These are phyloP conservation scores for Trametes coccinea DNA, from an alignment of 768 basidiomycete genomes.

Conservation along the genomic window DNA sequence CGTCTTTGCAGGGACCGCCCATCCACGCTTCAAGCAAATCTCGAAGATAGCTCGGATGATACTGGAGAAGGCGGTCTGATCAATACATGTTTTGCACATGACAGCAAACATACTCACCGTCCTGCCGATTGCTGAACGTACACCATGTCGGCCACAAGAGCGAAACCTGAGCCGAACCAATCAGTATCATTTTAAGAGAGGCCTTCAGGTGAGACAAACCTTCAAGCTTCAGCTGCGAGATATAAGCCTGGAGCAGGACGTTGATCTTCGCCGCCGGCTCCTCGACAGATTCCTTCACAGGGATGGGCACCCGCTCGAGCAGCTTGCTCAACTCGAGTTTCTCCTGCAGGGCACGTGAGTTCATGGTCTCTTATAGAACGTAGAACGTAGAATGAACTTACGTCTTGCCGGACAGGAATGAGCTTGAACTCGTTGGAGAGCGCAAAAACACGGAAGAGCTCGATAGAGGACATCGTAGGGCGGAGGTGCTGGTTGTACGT, in stretches of 20 bases:
- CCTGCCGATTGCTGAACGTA: slow-evolving; percentile 98
- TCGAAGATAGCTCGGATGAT: slow-evolving; percentile 97
- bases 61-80: slow-evolving; percentile 35
- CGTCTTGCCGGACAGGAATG: slow-evolving; percentile 80
- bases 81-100: neutral
- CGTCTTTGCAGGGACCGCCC: slow-evolving; percentile 91
- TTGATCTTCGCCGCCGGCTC: slow-evolving; percentile 98
- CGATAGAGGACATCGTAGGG: slow-evolving; percentile 82
- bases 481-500: slow-evolving; percentile 93
- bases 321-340: slow-evolving; percentile 90
- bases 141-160: slow-evolving; percentile 89
- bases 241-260: slow-evolving; percentile 91
- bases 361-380: neutral
- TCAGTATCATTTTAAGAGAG: neutral
- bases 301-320: slow-evolving; percentile 93
- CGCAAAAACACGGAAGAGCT: slow-evolving; percentile 94
- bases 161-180: slow-evolving; percentile 53
- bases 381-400: slow-evolving; percentile 12
- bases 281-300: slow-evolving; percentile 94
- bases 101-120: slow-evolving; percentile 47
- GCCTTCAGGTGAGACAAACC: slow-evolving; percentile 47
- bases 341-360: slow-evolving; percentile 43
- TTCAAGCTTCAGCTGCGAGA: slow-evolving; percentile 91
- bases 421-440: slow-evolving; percentile 95
- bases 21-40: slow-evolving; percentile 97